A percentile compares a stretch with the other conserved stretches of the same genome.
phyloP scores from a whole-genome alignment of 176 grass and related monocot species.

The Ensete glaucum region DNA sequence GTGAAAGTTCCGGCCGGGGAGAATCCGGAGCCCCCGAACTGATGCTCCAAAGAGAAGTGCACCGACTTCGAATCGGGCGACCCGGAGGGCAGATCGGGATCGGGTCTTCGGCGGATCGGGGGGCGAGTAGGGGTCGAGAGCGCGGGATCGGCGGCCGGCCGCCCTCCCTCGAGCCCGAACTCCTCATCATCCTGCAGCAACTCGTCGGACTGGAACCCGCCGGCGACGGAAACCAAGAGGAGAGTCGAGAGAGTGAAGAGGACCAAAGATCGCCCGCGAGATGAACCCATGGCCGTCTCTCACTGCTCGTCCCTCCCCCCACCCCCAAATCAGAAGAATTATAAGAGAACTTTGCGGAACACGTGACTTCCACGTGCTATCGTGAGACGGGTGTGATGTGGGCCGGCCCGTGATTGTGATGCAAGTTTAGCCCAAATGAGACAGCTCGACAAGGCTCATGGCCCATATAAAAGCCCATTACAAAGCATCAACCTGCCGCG shows the following conservation, averaged over 20 bases:
- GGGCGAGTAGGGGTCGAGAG: neutral
- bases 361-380: neutral
- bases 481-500: no score
- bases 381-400: no score
- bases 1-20: slow-evolving; percentile 59
- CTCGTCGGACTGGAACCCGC: slow-evolving; percentile 73
- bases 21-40: slow-evolving; percentile 56
- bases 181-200: slow-evolving; percentile 69
- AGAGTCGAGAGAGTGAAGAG: slow-evolving; percentile 1
- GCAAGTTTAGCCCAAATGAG: no score
- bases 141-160: slow-evolving; percentile 11
- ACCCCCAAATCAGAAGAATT: neutral
- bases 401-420: no score
- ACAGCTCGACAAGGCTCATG: no score
- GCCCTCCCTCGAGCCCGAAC: slow-evolving; percentile 53
- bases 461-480: no score
- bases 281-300: slow-evolving; percentile 1
- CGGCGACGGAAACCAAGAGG: slow-evolving; percentile 17
- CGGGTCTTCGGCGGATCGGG: slow-evolving; percentile 38
- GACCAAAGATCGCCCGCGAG: neutral
- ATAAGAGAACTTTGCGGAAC: neutral
- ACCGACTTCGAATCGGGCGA: slow-evolving; percentile 50
- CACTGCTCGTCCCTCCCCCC: neutral
- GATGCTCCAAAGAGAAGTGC: slow-evolving; percentile 80
- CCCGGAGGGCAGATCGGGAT: slow-evolving; percentile 25